Base-by-base conservation (phyloP, 768 basidiomycete species). In the Rhodosporidiobolus sp. region DNA sequence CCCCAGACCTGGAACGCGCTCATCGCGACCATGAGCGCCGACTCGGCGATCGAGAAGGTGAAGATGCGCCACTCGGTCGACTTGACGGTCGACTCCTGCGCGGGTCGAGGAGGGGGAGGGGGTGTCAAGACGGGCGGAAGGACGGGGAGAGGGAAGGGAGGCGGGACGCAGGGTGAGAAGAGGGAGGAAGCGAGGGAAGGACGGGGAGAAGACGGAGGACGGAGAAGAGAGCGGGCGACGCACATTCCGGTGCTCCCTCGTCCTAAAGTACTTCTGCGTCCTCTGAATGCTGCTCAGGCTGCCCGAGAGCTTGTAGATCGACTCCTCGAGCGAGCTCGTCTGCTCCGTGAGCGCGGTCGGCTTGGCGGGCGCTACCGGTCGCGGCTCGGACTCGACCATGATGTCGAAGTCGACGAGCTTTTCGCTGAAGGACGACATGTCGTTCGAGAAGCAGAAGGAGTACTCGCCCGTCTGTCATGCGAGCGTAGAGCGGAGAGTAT, bases 361-460 rank as follows among this genome's bases (percentile, higher is more conserved):
- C 80, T 93, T 94, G 16, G 90, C 91, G 5, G 94, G 91, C 4
- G 93, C 86, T 78, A 93, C 89, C 62, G 92, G 85, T 62, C 96
- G 85, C 3, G 96, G 96, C 80, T 98, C 95, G 72, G 90, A 93
- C 85, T 99, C 96, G 48, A 84, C 92, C 93, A 97, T 94, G 82
- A 99, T 98, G 81, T 92, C 90, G 80, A 93, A 90, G 82, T 93
- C 91, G 78, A 99, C 86, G 58, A 98, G 86, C 82, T 98, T 98
- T 83, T 93, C 92, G 20, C 91, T 90, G 76, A 96, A 85, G 8
- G 92, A 91, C 34, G 90, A 91, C 86, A 95, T 95, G 84, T 97
- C 94, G 81, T 99, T 99, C 80, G 93, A 91, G 81, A 98, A 96
- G 83, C 95, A 98, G 84, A 99, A 98, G 10, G 80, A 81, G 78